Percentiles rank a stretch among this genome's conserved stretches.
Evolutionary conservation across 129 eudicot genomes (phyloP).

Genomic region (Mikania micrantha): DNA sequence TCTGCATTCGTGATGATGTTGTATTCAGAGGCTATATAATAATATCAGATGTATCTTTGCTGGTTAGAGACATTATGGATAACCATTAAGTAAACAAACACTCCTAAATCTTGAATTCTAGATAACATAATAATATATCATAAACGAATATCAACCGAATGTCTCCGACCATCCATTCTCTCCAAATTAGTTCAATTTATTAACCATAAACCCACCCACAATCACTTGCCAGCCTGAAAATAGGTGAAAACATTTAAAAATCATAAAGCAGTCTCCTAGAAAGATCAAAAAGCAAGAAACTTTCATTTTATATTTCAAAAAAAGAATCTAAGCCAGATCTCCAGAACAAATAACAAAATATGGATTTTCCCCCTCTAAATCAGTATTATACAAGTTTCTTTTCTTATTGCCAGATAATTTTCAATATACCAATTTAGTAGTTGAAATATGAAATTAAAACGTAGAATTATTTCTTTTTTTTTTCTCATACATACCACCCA

Average conservation of each 20-base stretch:
- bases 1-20: constrained; percentile 68
- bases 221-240: constrained; percentile 19
- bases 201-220: constrained; percentile 16
- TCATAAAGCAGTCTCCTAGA: constrained; percentile 9
- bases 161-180: constrained; percentile 80
- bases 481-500: neutral
- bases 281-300: constrained; percentile 10
- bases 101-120: neutral
- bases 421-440: constrained; percentile 6
- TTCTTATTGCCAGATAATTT: neutral
- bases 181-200: neutral
- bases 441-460: neutral
- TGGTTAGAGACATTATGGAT: too few relatives aligned
- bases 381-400: neutral
- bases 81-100: neutral
- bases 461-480: neutral
- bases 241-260: constrained; percentile 12
- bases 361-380: neutral
- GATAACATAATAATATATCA: neutral
- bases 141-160: constrained; percentile 68
- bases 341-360: neutral
- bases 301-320: constrained; percentile 16
- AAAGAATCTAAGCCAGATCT: constrained; percentile 6
- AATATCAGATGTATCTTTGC: too few relatives aligned
- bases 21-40: constrained; percentile 61